Base-by-base conservation (phyloP, 805 yeast species). In the Deakozyma indianensis region DNA sequence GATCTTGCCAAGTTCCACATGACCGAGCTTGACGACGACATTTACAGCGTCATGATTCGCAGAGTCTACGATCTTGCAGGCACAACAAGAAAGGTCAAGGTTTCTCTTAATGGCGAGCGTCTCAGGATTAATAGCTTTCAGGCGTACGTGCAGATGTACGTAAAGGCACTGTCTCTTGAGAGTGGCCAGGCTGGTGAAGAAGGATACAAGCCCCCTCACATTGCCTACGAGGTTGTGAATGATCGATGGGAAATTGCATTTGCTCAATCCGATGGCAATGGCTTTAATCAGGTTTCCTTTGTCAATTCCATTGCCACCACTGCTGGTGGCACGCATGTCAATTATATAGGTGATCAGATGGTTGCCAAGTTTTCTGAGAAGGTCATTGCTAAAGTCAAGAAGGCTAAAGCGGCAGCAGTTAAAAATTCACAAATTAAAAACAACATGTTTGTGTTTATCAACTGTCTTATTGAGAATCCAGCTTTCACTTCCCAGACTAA, bases 291-390 rank as follows among this genome's bases (percentile, higher is more conserved):
- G 62, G 92, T 92, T 40, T 88, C 96, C 28, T 92, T 92, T 66
- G 98, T 92, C 15, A 92, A 92, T 61, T 87, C 96, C 4, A 92
- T 92, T 60, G 98, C 98, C 0, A 92, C 98, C 0, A 90, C 97
- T 0, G 68, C 90, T 1, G 98, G 98, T 49, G 98, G 98, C 54
- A 83, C 98, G 0, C 98, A 92, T 61, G 94, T 87, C 28, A 87
- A 81, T 53, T 77, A 80, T 59, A 73, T 88, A 24, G 70, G 94
- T 3, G 96, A 90, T 61, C 85, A 88, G 65, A 73, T 92, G 46
- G 80, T 85, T 22, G 75, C 71, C 50, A 87, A 84, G 60, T 74
- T 88, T 46, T 66, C 78, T 46, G 96, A 83, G 14, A 67, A 70
- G 5, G 67, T 88, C 51, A 84, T 80, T 60, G 85, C 81, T 64